phyloP scores from a whole-genome alignment of 2,329 filamentous ascomycete genomes.

The Cordyceps pruinosa region DNA sequence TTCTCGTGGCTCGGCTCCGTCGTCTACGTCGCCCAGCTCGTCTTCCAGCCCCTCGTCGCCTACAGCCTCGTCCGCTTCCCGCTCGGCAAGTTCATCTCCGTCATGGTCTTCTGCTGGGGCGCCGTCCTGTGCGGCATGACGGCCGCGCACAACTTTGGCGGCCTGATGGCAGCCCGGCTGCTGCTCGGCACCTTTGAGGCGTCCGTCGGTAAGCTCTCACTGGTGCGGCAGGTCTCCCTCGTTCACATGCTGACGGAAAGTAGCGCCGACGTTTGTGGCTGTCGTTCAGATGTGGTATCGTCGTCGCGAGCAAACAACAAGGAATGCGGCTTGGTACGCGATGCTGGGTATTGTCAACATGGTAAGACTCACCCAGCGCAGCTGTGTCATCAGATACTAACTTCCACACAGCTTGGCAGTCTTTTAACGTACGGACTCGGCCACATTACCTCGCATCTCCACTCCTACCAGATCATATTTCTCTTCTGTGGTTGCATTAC shows the following conservation, averaged over 20 bases:
- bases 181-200: constrained; percentile 42
- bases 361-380: constrained; percentile 18
- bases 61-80: constrained; percentile 49
- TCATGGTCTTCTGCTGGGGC: constrained; percentile 48
- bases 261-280: constrained; percentile 25
- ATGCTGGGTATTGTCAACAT: constrained; percentile 27
- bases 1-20: constrained; percentile 57
- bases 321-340: constrained; percentile 26
- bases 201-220: constrained; percentile 26
- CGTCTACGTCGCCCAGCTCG: constrained; percentile 27
- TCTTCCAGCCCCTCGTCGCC: constrained; percentile 46
- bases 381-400: too few species aligned
- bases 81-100: constrained; percentile 46
- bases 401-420: constrained; percentile 19
- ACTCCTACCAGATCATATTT: constrained; percentile 34
- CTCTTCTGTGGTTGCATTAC: constrained; percentile 32
- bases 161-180: constrained; percentile 38
- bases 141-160: constrained; percentile 40
- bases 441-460: constrained; percentile 23
- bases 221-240: neutral
- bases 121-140: constrained; percentile 45
- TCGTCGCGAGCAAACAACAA: constrained; percentile 26
- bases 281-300: constrained; percentile 31
- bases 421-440: constrained; percentile 26
- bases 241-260: neutral